Conservation (phyloP, 2,329 filamentous ascomycete genomes). For the Phaeosphaeriaceae sp. region DNA sequence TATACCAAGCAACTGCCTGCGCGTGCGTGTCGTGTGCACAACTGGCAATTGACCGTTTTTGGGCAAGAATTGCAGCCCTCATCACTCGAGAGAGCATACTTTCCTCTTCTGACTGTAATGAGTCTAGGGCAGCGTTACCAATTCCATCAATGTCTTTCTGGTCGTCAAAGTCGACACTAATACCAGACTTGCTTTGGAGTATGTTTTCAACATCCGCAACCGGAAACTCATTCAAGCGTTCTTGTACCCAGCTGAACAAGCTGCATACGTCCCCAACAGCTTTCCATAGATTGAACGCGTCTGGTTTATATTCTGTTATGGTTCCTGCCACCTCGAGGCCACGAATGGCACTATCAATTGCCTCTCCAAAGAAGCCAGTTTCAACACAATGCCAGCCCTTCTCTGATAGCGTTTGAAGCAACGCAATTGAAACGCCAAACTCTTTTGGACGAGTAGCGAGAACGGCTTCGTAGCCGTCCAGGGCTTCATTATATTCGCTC, state of each 20-base stretch:
- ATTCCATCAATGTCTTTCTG: constrained; percentile 74
- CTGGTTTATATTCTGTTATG: constrained; percentile 65
- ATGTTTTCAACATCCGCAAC: constrained; percentile 63
- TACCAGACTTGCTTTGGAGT: constrained; percentile 57
- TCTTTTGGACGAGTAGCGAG: constrained; percentile 72
- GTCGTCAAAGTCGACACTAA: constrained; percentile 61
- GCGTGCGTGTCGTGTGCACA: constrained; percentile 79
- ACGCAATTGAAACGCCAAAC: constrained; percentile 83
- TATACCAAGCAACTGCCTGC: constrained; percentile 96
- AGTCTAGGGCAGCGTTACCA: constrained; percentile 48
- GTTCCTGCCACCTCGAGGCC: constrained; percentile 71
- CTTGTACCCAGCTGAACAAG: constrained; percentile 80
- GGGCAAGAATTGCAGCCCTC: constrained; percentile 77
- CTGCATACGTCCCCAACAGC: constrained; percentile 86
- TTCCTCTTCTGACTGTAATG: constrained; percentile 22
- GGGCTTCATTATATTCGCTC: constrained; percentile 85
- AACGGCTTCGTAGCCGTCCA: constrained; percentile 76
- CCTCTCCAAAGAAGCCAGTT: constrained; percentile 85
- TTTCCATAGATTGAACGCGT: constrained; percentile 96
- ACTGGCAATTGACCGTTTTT: constrained; percentile 82
- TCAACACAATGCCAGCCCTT: constrained; percentile 78
- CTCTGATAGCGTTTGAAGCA: constrained; percentile 88
- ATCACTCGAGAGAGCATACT: constrained; percentile 62
- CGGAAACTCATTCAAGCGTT: constrained; percentile 69
- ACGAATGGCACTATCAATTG: constrained; percentile 71